Evolutionary conservation across 352 stramenopile species (phyloP), one percentile per base, ranked within the genome.

Genomic region (Pythium brachiatum): DNA sequence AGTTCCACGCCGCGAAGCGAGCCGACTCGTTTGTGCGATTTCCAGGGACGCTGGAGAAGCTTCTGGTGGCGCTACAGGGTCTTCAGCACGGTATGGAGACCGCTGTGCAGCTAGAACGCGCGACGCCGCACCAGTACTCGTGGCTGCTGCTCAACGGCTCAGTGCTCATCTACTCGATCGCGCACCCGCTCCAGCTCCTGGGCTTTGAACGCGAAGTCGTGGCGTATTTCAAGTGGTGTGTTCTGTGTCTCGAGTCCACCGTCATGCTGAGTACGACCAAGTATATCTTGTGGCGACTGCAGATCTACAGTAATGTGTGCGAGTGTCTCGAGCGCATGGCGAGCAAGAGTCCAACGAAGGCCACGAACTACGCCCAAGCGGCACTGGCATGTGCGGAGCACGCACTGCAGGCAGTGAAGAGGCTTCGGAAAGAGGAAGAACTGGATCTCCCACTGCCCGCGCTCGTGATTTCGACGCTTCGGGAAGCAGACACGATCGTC

Each of bases 71-170:
- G 0, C 43, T 90, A 52, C 52, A 44, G 6, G 29, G 78, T 11
- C 7, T 88, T 1, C 81, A 81, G 18, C 18, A 63, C 7, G 77
- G 72, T 12, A 88, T 90, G 68, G 68, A 86, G 36, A 48, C 59
- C 0, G 69, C 79, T 1, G 55, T 83, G 2, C 36, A 61, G 8
- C 62, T 88, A 31, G 81, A 89, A 47, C 59, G 53, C 13, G 23
- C 69, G 41, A 53, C 58, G 15, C 52, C 57, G 2, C 72, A 74
- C 0, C 59, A 69, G 26, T 81, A 74, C 39, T 62, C 78, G 44
- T 92, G 83, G 78, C 62, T 92, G 12, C 68, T 84, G 6, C 61
- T 91, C 18, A 92, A 94, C 20, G 85, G 85, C 0, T 82, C 81
- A 2, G 52, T 90, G 9, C 41, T 86, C 23, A 57, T 90, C 23